A percentile compares a stretch with the other conserved stretches of the same genome.
Evolutionary conservation across 768 basidiomycete genomes (phyloP).

Genomic region (Psilocybe cubensis): DNA sequence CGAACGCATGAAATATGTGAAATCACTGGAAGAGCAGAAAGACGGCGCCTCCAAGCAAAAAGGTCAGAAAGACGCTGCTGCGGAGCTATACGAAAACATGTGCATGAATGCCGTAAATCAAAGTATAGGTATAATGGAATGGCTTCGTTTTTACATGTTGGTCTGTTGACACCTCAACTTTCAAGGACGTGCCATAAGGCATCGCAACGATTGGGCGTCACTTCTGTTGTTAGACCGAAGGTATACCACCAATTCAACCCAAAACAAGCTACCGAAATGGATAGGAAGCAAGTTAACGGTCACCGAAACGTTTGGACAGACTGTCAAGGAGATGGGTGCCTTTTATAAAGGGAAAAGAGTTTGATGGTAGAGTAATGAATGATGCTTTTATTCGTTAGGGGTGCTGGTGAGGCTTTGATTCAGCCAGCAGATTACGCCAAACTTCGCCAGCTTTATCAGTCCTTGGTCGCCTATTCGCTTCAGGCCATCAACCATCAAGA

Average conservation of each 20-base stretch:
- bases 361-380: not conserved
- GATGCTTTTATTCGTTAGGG: not conserved
- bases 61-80: constrained; percentile 66
- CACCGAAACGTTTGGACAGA: constrained; percentile 71
- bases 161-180: not conserved
- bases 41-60: constrained; percentile 31
- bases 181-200: constrained; percentile 90
- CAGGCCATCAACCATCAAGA: too few relatives aligned
- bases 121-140: constrained; percentile 74
- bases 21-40: constrained; percentile 53
- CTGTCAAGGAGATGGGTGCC: constrained; percentile 64
- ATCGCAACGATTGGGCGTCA: constrained; percentile 89
- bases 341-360: constrained; percentile 68
- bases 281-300: constrained; percentile 67
- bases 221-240: constrained; percentile 87
- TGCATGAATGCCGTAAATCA: constrained; percentile 97
- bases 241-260: constrained; percentile 71
- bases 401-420: too few relatives aligned
- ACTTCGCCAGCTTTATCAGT: too few relatives aligned
- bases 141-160: not conserved
- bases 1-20: constrained; percentile 91
- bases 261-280: constrained; percentile 89
- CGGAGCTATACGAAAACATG: constrained; percentile 89
- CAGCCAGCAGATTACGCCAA: too few relatives aligned
- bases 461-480: not conserved